These are phyloP conservation scores for Fusarium austroafricanum DNA, from an alignment of 2,329 filamentous ascomycete genomes.

Conservation along the genomic window DNA sequence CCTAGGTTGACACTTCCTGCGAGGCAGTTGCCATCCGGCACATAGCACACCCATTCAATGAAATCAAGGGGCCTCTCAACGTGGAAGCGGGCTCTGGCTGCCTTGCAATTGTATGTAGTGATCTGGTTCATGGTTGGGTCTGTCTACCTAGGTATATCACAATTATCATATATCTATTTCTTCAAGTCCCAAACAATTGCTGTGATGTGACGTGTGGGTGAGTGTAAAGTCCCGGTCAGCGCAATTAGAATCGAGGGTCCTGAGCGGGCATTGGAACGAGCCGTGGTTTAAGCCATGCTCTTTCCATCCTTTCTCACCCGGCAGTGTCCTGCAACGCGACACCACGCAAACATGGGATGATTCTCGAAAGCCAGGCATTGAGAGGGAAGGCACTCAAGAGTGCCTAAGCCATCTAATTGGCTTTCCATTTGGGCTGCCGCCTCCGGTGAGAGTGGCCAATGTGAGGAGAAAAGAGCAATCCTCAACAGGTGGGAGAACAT, in stretches of 20 bases:
- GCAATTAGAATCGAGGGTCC: not conserved
- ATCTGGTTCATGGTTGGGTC: not conserved
- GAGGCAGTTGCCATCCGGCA: not conserved
- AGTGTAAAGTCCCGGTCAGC: not conserved
- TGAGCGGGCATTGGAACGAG: not conserved
- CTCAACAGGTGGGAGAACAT: too few relatives aligned
- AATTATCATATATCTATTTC: not conserved
- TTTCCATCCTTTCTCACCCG: not conserved
- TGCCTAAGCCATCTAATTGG: conserved; percentile 1
- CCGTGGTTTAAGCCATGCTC: not conserved
- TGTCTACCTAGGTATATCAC: not conserved
- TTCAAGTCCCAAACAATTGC: not conserved
- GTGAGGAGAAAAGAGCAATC: too few relatives aligned
- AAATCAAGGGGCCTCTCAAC: not conserved
- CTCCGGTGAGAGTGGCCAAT: not conserved
- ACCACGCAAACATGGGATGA: not conserved
- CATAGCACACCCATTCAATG: not conserved
- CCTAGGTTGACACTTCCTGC: too few relatives aligned
- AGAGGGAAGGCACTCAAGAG: not conserved
- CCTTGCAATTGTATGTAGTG: not conserved
- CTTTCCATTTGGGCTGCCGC: not conserved
- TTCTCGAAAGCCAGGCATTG: not conserved
- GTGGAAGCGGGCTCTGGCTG: not conserved
- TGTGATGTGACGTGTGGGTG: not conserved
- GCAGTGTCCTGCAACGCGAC: not conserved